A percentile compares a stretch with the other conserved stretches of the same genome.
phyloP scores from a whole-genome alignment of 2,329 filamentous ascomycete species.

The Fusarium sp. region DNA sequence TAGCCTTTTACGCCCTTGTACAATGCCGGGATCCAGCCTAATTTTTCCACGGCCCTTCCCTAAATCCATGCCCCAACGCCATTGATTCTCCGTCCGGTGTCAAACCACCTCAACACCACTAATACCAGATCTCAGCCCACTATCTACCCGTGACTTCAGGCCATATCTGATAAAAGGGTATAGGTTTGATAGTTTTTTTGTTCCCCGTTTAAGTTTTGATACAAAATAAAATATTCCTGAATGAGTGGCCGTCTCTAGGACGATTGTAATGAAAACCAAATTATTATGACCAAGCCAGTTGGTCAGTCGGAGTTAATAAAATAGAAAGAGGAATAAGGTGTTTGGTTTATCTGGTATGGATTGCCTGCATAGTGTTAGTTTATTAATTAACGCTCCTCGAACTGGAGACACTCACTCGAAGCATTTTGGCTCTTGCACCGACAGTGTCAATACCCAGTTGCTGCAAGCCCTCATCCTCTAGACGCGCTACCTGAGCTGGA shows the following conservation, averaged over 20 bases:
- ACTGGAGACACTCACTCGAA: conserved; percentile 36
- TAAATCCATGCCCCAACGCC: conserved; percentile 29
- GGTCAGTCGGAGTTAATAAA: neutral
- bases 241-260: neutral
- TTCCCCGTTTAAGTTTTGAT: conserved; percentile 3
- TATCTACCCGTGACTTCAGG: conserved; percentile 5
- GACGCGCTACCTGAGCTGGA: conserved; percentile 35
- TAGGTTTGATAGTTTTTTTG: neutral
- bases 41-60: conserved; percentile 8
- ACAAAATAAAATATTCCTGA: conserved; percentile 6
- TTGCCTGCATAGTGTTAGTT: conserved; percentile 38
- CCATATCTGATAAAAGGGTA: conserved; percentile 5
- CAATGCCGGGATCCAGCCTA: conserved; percentile 31
- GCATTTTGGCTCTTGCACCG: conserved; percentile 45
- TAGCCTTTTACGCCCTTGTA: conserved; percentile 9
- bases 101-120: conserved; percentile 41
- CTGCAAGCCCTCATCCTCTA: conserved; percentile 40
- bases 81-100: conserved; percentile 24
- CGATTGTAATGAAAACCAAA: conserved; percentile 4
- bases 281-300: conserved; percentile 25
- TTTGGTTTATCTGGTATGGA: conserved; percentile 37
- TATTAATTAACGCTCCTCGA: neutral
- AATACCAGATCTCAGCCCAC: conserved; percentile 33
- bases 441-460: conserved; percentile 45
- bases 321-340: neutral